Conservation (phyloP, 148 eudicot species). For the Linanthus parryae region DNA sequence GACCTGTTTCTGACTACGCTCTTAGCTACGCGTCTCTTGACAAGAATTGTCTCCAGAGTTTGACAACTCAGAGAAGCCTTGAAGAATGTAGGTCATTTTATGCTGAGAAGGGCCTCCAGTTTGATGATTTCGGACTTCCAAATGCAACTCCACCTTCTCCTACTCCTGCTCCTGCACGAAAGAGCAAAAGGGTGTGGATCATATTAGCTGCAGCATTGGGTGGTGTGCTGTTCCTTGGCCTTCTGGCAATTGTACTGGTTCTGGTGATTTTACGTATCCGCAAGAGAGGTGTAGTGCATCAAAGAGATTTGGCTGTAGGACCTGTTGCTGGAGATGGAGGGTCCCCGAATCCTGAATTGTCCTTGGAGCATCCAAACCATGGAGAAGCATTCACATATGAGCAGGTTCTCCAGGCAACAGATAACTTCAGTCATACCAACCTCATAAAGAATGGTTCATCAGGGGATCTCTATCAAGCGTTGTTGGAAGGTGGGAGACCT, state of each 20-base stretch:
- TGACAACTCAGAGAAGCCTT: conserved; percentile 38
- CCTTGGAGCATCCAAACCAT: conserved; percentile 44
- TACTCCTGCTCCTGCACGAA: conserved; percentile 20
- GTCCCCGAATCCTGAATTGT: conserved; percentile 36
- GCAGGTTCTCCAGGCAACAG: conserved; percentile 67
- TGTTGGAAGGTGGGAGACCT: conserved; percentile 62
- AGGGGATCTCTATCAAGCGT: conserved; percentile 73
- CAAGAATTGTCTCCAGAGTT: conserved; percentile 62
- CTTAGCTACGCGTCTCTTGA: conserved; percentile 28
- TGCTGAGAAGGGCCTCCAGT: conserved; percentile 39
- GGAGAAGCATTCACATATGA: conserved; percentile 76
- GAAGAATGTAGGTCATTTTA: conserved; percentile 63
- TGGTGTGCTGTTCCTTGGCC: conserved; percentile 43
- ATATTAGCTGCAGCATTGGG: conserved; percentile 71
- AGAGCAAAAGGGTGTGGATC: conserved; percentile 36
- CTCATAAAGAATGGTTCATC: conserved; percentile 86
- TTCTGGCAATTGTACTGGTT: conserved; percentile 36
- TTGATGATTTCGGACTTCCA: conserved; percentile 68
- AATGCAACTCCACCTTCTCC: conserved; percentile 30
- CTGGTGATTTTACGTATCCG: conserved; percentile 43
- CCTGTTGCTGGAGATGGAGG: conserved; percentile 47
- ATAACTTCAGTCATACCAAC: conserved; percentile 54
- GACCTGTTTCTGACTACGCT: conserved; percentile 39
- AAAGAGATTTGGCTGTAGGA: conserved; percentile 50
- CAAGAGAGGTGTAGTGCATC: conserved; percentile 33